Conservation (phyloP, 1,284 basidiomycete genomes). For the Cryptococcus wingfieldii region DNA sequence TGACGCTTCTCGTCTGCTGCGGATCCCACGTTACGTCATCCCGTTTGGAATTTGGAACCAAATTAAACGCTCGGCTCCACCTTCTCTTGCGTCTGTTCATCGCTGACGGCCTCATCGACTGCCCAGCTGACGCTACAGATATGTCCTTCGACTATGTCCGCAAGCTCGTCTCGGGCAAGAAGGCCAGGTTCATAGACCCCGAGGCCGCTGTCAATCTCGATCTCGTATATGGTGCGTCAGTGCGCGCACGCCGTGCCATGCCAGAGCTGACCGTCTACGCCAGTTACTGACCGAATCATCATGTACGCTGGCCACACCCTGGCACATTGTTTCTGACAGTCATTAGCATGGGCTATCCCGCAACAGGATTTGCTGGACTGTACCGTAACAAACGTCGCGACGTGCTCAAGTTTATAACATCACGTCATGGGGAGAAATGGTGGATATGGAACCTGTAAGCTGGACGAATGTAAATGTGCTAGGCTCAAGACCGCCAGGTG, state of each 20-base stretch:
- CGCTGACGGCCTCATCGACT: neutral
- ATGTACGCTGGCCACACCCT: slow-evolving; percentile 48
- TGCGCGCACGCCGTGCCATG: neutral
- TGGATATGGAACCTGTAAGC: slow-evolving; percentile 75
- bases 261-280: slow-evolving; percentile 7
- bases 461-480: no score
- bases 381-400: slow-evolving; percentile 78
- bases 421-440: slow-evolving; percentile 68
- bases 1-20: slow-evolving; percentile 62
- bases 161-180: slow-evolving; percentile 56
- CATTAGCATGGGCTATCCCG: slow-evolving; percentile 64
- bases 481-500: slow-evolving; percentile 49
- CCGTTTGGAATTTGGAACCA: neutral
- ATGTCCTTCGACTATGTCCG: slow-evolving; percentile 43
- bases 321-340: neutral
- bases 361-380: slow-evolving; percentile 68
- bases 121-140: neutral
- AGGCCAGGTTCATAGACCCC: slow-evolving; percentile 70
- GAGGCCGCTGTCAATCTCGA: slow-evolving; percentile 70
- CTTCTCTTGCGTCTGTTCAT: neutral
- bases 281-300: slow-evolving; percentile 57
- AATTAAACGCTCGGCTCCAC: neutral
- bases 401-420: slow-evolving; percentile 70
- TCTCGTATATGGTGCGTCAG: slow-evolving; percentile 68
- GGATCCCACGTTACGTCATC: no score